These are phyloP conservation scores for Stipa capillata DNA, from an alignment of 176 grass and related monocot genomes.

Conservation along the genomic window DNA sequence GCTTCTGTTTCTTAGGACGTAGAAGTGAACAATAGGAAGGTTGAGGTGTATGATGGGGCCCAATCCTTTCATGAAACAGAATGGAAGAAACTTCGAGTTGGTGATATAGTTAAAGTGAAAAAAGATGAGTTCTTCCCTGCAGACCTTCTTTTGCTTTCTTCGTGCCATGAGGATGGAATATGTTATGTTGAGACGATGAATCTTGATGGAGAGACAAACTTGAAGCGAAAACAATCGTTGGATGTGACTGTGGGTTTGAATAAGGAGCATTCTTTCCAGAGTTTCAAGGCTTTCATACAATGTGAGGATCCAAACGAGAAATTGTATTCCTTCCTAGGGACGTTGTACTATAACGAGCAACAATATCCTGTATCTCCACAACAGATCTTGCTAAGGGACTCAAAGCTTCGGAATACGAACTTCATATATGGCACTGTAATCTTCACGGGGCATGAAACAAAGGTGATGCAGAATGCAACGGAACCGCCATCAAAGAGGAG, in stretches of 20 bases:
- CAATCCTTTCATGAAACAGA: conserved; percentile 52
- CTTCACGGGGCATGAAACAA: conserved; percentile 91
- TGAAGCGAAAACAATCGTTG: conserved; percentile 76
- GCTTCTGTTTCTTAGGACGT: conserved; percentile 40
- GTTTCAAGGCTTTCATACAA: conserved; percentile 67
- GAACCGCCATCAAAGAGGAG: conserved; percentile 90
- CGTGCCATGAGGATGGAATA: conserved; percentile 68
- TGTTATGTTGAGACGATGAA: conserved; percentile 99
- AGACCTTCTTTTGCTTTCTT: conserved; percentile 89
- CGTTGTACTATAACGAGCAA: conserved; percentile 44
- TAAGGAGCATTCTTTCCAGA: conserved; percentile 42
- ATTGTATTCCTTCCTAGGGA: conserved; percentile 85
- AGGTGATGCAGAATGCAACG: conserved; percentile 94
- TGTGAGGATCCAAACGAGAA: conserved; percentile 91
- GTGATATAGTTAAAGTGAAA: conserved; percentile 85
- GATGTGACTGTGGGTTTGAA: conserved; percentile 49
- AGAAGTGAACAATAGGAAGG: conserved; percentile 84
- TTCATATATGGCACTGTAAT: conserved; percentile 67
- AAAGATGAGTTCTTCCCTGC: conserved; percentile 91
- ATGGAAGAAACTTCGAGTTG: conserved; percentile 83
- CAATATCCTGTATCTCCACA: conserved; percentile 72
- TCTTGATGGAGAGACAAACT: conserved; percentile 93
- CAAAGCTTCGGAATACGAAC: conserved; percentile 79
- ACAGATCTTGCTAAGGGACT: conserved; percentile 76
- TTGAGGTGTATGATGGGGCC: conserved; percentile 42